Conservation (phyloP, 2,329 filamentous ascomycete species). For the Xylariaceae sp. region DNA sequence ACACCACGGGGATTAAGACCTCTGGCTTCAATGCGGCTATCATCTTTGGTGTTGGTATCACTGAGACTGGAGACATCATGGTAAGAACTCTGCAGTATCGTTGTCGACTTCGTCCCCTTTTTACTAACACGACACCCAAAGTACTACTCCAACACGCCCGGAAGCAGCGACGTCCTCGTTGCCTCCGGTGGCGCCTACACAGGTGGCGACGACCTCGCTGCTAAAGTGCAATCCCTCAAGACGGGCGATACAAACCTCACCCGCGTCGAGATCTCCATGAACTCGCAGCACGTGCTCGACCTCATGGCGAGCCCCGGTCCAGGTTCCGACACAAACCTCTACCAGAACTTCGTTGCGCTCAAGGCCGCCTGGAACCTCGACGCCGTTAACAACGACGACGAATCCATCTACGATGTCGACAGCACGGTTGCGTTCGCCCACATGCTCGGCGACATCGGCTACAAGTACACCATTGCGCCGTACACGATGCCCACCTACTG, state of each 20-base stretch:
- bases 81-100: conserved; percentile 1
- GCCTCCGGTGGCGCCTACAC: conserved; percentile 41
- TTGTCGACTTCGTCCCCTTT: background rate
- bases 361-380: conserved; percentile 40
- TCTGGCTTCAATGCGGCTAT: conserved; percentile 41
- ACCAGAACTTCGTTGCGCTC: conserved; percentile 38
- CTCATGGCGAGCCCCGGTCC: conserved; percentile 35
- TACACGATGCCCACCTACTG: conserved; percentile 40
- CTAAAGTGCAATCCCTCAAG: conserved; percentile 42
- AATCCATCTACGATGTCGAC: conserved; percentile 38
- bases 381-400: conserved; percentile 44
- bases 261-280: conserved; percentile 41
- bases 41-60: conserved; percentile 41
- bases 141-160: conserved; percentile 41
- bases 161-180: conserved; percentile 34
- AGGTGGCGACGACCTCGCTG: conserved; percentile 43
- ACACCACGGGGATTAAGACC: conserved; percentile 37
- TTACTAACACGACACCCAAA: conserved; percentile 2
- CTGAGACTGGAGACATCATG: conserved; percentile 39
- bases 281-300: conserved; percentile 37
- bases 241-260: conserved; percentile 32
- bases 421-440: conserved; percentile 40
- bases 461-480: conserved; percentile 40
- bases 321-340: conserved; percentile 32
- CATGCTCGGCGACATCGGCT: conserved; percentile 39